Conservation (phyloP, 176 grass and related monocot genomes). For the Zoysia pacifica region DNA sequence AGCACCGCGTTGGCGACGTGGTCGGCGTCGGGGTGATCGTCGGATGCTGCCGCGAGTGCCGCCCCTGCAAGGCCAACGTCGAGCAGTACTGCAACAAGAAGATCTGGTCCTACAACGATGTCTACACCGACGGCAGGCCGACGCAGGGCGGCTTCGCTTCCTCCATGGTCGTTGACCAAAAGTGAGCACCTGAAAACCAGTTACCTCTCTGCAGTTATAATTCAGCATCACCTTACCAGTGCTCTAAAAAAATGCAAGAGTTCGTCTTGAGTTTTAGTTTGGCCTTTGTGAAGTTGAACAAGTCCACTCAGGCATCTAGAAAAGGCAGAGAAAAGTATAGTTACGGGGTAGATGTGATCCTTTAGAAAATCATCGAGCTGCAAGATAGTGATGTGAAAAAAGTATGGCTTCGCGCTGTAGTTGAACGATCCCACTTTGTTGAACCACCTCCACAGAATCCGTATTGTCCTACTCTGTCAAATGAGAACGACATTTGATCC, state of each 20-base stretch:
- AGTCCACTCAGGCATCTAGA: not conserved
- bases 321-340: not conserved
- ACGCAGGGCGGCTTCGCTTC: constrained; percentile 90
- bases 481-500: not conserved
- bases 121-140: constrained; percentile 80
- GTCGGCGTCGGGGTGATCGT: constrained; percentile 78
- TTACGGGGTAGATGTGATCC: not conserved
- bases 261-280: not conserved
- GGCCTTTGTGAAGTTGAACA: not conserved
- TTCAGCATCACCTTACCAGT: not conserved
- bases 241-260: not conserved
- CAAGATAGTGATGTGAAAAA: constrained; percentile 4
- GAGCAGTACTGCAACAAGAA: constrained; percentile 98
- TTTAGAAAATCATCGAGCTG: not conserved
- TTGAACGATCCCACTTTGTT: not conserved
- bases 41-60: constrained; percentile 79
- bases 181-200: constrained; percentile 53
- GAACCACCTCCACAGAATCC: constrained; percentile 1
- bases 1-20: constrained; percentile 51
- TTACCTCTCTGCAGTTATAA: too few relatives aligned
- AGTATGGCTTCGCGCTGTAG: not conserved
- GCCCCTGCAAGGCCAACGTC: constrained; percentile 71
- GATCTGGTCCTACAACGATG: constrained; percentile 96
- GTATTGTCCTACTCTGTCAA: constrained; percentile 30
- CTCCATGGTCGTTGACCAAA: constrained; percentile 85